Percentiles rank a stretch among this genome's conserved stretches.
These are phyloP conservation scores for Corymbia maculata DNA, from an alignment of 345 rosid genomes.

Conservation along the genomic window DNA sequence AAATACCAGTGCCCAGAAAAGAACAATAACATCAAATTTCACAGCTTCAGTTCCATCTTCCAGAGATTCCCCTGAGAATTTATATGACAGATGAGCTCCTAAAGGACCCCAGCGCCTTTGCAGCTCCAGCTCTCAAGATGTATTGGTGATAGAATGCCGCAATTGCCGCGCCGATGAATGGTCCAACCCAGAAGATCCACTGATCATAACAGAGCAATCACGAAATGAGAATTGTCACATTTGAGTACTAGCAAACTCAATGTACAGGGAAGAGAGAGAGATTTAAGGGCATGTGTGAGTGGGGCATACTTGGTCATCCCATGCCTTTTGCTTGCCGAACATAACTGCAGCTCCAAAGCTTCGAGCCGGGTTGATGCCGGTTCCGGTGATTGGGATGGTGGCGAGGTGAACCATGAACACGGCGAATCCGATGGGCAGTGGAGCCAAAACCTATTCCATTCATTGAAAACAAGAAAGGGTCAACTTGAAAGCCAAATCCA, in stretches of 20 bases:
- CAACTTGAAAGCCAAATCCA: not conserved
- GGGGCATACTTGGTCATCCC: conserved; percentile 31
- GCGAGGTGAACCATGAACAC: conserved; percentile 42
- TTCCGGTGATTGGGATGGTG: conserved; percentile 34
- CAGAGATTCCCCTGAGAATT: not conserved
- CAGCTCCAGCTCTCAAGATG: conserved; percentile 25
- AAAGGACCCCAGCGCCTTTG: conserved; percentile 26
- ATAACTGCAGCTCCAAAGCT: conserved; percentile 36
- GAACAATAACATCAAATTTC: not conserved
- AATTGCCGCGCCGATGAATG: conserved; percentile 30
- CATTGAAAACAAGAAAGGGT: not conserved
- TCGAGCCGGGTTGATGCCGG: conserved; percentile 37
- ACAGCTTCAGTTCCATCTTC: not conserved
- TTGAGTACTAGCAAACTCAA: not conserved
- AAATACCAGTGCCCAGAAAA: not conserved
- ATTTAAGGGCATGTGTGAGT: not conserved
- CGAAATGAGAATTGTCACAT: not conserved
- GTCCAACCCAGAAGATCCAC: conserved; percentile 50
- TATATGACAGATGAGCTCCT: conserved; percentile 20
- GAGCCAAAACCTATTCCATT: conserved; percentile 22
- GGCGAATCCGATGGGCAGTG: conserved; percentile 38
- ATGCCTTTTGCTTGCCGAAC: conserved; percentile 18
- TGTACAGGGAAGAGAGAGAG: not conserved
- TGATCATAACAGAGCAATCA: not conserved
- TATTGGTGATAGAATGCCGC: conserved; percentile 29